Base-by-base conservation (phyloP, 2,329 filamentous ascomycete genomes). In the Colletotrichum chlorophyti region DNA sequence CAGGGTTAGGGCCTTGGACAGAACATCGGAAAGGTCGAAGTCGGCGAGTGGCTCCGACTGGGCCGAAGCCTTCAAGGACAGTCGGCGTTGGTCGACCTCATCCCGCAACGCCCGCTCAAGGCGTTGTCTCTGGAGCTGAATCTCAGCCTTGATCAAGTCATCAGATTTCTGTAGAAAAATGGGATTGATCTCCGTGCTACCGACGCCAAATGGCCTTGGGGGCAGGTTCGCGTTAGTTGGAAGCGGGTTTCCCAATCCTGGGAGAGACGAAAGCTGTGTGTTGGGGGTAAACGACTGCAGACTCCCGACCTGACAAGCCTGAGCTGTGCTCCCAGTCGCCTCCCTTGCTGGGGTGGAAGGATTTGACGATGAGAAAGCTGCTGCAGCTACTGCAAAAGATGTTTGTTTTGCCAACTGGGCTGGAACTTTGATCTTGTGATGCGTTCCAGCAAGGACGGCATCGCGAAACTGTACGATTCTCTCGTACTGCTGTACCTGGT, bases 81-180 rank as follows among this genome's bases (percentile, higher is more conserved):
- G 69, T 53, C 76, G 79, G 59, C 78, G 79, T 64, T 90, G 84
- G 58, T 94, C 90, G 65, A 90, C 76, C 72, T 96, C 90, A 50
- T 96, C 90, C 72, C 85, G 88, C 66, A 98, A 74, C 31, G 81
- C 77, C 64, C 88, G 86, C 74, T 98, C 95, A 67, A 97, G 79
- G 63, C 90, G 86, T 74, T 93, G 87, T 62, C 94, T 87, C 74
- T 92, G 91, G 63, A 94, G 75, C 70, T 90, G 86, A 61, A 91
- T 79, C 75, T 96, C 92, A 69, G 92, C 91, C 76, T 87, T 90
- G 70, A 95, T 86, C 65, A 96, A 80, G 70, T 91, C 87, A 70
- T 92, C 90, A 65, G 93, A 93, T 74, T 97, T 97, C 69, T 91
- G 89, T 72, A 96, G 82, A 65, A 96, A 82, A 61, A 96, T 87